Conservation (phyloP, 2,329 filamentous ascomycete genomes). For the Neopestalotiopsis clavispora region DNA sequence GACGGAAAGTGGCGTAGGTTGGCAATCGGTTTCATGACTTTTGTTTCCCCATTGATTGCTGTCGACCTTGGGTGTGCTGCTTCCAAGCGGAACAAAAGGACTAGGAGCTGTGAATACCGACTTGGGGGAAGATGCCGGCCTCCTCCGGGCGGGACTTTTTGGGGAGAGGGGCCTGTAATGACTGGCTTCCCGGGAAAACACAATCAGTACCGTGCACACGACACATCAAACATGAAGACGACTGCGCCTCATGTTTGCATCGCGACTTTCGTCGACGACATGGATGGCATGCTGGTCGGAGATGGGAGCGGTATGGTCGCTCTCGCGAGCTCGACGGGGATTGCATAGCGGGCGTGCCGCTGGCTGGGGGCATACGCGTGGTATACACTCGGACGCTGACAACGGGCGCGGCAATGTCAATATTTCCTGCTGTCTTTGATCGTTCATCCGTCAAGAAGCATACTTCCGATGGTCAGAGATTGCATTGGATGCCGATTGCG, state of each 20-base stretch:
- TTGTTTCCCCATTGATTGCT: constrained; percentile 25
- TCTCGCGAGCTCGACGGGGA: constrained; percentile 14
- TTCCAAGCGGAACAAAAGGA: neutral
- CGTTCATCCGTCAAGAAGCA: too few relatives aligned
- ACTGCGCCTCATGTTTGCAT: constrained; percentile 61
- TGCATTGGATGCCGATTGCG: too few relatives aligned
- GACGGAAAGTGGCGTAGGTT: constrained; percentile 23
- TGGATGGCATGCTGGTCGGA: constrained; percentile 63
- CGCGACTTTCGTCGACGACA: constrained; percentile 66
- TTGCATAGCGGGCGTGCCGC: constrained; percentile 16
- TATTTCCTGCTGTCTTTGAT: too few relatives aligned
- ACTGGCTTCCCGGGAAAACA: constrained; percentile 49
- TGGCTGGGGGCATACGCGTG: neutral
- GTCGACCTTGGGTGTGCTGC: neutral
- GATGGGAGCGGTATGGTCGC: constrained; percentile 65
- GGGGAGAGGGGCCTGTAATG: constrained; percentile 21
- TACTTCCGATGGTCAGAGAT: too few relatives aligned
- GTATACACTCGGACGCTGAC: too few relatives aligned
- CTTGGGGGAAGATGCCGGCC: constrained; percentile 12
- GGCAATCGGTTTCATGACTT: constrained; percentile 27
- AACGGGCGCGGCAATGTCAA: too few relatives aligned
- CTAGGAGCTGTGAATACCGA: neutral
- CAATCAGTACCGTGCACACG: constrained; percentile 62
- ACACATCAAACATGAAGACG: constrained; percentile 61
- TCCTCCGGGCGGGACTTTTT: constrained; percentile 26